Conservation (phyloP, 495 filamentous ascomycete genomes). For the Staphylotrichum longicolle region DNA sequence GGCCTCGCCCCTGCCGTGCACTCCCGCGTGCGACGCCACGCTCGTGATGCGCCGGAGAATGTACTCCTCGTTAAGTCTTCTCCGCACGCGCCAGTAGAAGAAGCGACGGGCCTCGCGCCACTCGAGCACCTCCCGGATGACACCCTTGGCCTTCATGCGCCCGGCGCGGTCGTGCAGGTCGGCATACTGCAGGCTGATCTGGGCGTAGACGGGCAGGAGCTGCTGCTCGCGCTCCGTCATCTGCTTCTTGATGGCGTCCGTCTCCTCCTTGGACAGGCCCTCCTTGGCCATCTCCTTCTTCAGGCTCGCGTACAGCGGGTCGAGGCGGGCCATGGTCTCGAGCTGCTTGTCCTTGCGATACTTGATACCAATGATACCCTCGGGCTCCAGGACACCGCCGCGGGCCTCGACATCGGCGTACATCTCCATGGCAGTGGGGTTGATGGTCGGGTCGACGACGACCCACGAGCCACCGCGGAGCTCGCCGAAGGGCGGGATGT, state of each 20-base stretch:
- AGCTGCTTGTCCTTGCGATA: slow-evolving; percentile 96
- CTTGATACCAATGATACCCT: slow-evolving; percentile 98
- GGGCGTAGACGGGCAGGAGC: slow-evolving; percentile 86
- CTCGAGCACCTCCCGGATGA: slow-evolving; percentile 76
- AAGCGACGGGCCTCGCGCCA: slow-evolving; percentile 93
- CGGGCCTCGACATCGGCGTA: slow-evolving; percentile 96
- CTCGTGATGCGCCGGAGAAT: slow-evolving; percentile 82
- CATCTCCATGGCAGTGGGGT: slow-evolving; percentile 97
- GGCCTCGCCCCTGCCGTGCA: slow-evolving; percentile 25
- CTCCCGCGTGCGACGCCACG: slow-evolving; percentile 41
- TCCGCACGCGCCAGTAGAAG: slow-evolving; percentile 99
- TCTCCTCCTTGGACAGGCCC: slow-evolving; percentile 67
- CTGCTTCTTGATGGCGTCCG: slow-evolving; percentile 74
- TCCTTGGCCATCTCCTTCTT: slow-evolving; percentile 71
- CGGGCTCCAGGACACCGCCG: slow-evolving; percentile 95
- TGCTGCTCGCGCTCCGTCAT: slow-evolving; percentile 85
- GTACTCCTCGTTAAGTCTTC: slow-evolving; percentile 93
- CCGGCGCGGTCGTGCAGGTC: slow-evolving; percentile 97
- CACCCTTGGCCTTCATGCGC: slow-evolving; percentile 95
- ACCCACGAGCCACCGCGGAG: slow-evolving; percentile 99
- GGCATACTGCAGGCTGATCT: slow-evolving; percentile 91
- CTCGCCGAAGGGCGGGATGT: slow-evolving; percentile 95
- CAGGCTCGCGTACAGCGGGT: slow-evolving; percentile 76
- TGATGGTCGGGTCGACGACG: slow-evolving; percentile 97
- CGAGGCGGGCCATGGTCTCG: slow-evolving; percentile 94